Base-by-base conservation (phyloP, 73 alveolate species). In the Effrenium voratum region DNA sequence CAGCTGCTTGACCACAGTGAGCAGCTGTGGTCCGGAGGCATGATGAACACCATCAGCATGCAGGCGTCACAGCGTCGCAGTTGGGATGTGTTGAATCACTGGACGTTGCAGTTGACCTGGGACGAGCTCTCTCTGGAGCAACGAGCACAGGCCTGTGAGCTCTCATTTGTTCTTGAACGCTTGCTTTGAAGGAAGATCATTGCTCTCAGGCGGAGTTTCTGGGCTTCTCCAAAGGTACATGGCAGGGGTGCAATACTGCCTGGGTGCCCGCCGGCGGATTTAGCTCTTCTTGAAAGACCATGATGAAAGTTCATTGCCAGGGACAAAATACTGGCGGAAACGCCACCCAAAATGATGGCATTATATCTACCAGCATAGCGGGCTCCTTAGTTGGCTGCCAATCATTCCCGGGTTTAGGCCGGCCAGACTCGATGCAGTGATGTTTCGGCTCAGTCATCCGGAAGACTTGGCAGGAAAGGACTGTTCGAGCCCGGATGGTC, bases 111-210 rank as follows among this genome's bases (percentile, higher is more conserved):
- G 96, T 68, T 90, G 86, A 90, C 87, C 44, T 90, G 96, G 96
- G 96, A 90, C 32, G 96, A 90, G 96, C 79, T 90, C 32, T 90
- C 96, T 16, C 73, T 90, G 86, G 96, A 90, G 80, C 96, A 90
- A 43, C 52, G 96, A 79, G 96, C 96, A 87, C 96, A 90, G 96
- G 96, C 87, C 40, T 24, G 95, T 44, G 73, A 6, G n/a, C 5
- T 10, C 5, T 16, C 4, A n/a, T n/a, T n/a, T n/a, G n/a, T n/a
- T n/a, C n/a, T n/a, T n/a, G n/a, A n/a, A n/a, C n/a, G n/a, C n/a
- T n/a, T n/a, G n/a, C n/a, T n/a, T n/a, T n/a, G n/a, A n/a, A n/a
- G n/a, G n/a, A n/a, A n/a, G 8, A 36, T 8, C 8, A 30, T 10
- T 15, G 40, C 77, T 63, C 75, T 36, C 95, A 88, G 96, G 96